Base-by-base conservation (phyloP, 352 stramenopile genomes). In the Phytophthora sansomeana region DNA sequence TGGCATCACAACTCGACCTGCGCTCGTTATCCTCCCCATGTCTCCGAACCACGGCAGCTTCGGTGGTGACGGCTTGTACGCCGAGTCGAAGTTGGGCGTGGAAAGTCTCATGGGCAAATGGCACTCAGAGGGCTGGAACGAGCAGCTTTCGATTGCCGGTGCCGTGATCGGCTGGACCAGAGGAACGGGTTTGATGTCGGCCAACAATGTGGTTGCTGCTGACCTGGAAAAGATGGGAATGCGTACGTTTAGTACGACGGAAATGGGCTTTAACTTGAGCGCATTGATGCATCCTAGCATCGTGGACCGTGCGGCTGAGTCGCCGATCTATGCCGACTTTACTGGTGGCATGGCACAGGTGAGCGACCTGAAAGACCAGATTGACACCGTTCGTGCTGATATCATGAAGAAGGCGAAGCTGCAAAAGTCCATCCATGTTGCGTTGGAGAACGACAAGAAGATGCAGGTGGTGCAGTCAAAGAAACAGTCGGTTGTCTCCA, bases 251-350 rank as follows among this genome's bases (percentile, higher is more conserved):
- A 93, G 77, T 52, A 92, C 84, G 13, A 83, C 75, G n/a, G 86
- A 97, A 72, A 96, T 95, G 84, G 89, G 85, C 17, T 96, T 96
- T 68, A 96, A 96, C 75, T 48, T 97, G 26, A 89, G 81, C n/a
- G 88, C 79, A 1, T 69, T 96, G 55, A 78, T 97, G 76, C 88
- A 96, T 51, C 88, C 87, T 5, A 83, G 52, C 48, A 83, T 97
- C 29, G 90, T 91, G 1, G 77, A 92, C 48, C 80, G 74, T 42
- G 90, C 90, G 0, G 81, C 81, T 2, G 79, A 96, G 36, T 71
- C 77, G 11, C 88, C 88, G 11, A 62, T 97, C 11, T 94, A 85
- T 70, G 88, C 85, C 0, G 88, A 96, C 54, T 72, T 97, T 8
- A 91, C 83, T 8, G 90, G 90, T 59, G 87, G 85, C 33, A 92